Conservation (phyloP, 805 yeast genomes). For the Metschnikowia noctiluminum region DNA sequence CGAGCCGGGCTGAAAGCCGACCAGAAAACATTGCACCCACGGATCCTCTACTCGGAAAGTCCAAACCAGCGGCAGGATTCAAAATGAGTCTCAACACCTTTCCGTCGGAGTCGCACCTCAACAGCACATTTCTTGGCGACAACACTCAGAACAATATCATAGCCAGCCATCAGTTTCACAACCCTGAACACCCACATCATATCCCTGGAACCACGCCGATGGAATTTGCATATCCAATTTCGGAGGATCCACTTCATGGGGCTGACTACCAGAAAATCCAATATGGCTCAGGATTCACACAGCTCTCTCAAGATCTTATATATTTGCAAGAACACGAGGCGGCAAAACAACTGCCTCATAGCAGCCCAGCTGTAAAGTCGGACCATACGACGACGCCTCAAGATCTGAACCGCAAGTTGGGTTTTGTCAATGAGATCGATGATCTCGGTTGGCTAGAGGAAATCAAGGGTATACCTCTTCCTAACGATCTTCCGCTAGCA, state of each 20-base stretch:
- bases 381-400: background rate
- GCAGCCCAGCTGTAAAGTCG: background rate
- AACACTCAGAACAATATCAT: slow-evolving; percentile 20
- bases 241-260: slow-evolving; percentile 3
- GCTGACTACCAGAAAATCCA: slow-evolving; percentile 2
- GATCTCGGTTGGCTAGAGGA: slow-evolving; percentile 66
- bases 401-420: slow-evolving; percentile 7
- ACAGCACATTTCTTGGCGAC: slow-evolving; percentile 5
- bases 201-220: slow-evolving; percentile 41
- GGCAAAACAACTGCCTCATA: background rate
- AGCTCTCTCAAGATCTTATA: slow-evolving; percentile 11
- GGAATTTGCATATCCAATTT: slow-evolving; percentile 27
- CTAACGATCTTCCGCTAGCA: slow-evolving; percentile 49
- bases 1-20: background rate
- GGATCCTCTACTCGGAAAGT: background rate
- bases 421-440: slow-evolving; percentile 16
- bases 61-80: slow-evolving; percentile 5
- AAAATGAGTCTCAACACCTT: slow-evolving; percentile 15
- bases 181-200: slow-evolving; percentile 39
- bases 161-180: slow-evolving; percentile 27
- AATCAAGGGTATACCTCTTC: slow-evolving; percentile 65
- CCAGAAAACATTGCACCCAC: background rate
- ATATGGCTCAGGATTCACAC: slow-evolving; percentile 12
- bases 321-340: slow-evolving; percentile 6
- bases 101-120: slow-evolving; percentile 15